Evolutionary conservation across 2,329 filamentous ascomycete genomes (phyloP).

Genomic region (Alternaria rosae): DNA sequence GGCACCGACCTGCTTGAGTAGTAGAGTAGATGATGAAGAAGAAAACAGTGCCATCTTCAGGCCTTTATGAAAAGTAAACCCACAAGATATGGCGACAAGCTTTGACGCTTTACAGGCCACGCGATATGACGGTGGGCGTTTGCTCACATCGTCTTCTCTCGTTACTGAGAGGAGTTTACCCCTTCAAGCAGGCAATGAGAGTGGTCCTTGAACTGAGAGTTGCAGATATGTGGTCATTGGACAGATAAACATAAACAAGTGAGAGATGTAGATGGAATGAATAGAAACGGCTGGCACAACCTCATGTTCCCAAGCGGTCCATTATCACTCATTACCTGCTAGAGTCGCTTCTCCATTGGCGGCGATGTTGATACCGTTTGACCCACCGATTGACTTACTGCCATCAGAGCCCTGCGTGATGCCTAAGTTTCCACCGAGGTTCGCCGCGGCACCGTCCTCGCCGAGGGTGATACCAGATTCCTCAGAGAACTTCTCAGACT

Average conservation of each 20-base stretch:
- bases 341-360: constrained; percentile 33
- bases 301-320: not conserved
- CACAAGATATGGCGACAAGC: not conserved
- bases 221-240: not conserved
- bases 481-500: constrained; percentile 42
- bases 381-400: constrained; percentile 40
- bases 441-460: constrained; percentile 32
- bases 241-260: not conserved
- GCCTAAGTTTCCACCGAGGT: constrained; percentile 43
- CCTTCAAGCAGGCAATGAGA: not conserved
- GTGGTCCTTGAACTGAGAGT: not conserved
- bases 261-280: not conserved
- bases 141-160: not conserved
- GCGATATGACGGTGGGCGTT: not conserved
- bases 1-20: not conserved
- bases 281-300: not conserved
- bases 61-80: not conserved
- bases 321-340: constrained; percentile 26
- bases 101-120: not conserved
- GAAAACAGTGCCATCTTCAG: not conserved
- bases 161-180: not conserved
- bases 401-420: constrained; percentile 44
- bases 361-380: constrained; percentile 43
- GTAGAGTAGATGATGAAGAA: not conserved
- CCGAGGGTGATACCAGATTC: constrained; percentile 37